Evolutionary conservation across 2,329 filamentous ascomycete genomes (phyloP).

Genomic region (Paecilomyces variotii): DNA sequence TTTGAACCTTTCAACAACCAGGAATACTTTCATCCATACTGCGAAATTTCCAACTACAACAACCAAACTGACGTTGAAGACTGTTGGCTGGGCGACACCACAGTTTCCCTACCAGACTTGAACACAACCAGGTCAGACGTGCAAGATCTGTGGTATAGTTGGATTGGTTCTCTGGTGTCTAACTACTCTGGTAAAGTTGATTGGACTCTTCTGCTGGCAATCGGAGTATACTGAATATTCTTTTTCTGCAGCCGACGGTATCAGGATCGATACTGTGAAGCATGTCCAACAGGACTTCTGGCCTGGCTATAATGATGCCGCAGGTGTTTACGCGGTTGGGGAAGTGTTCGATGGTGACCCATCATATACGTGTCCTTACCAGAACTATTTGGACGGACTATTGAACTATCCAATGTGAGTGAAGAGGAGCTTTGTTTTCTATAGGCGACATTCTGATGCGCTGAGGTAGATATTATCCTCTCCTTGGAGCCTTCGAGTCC

Average conservation of each 20-base stretch:
- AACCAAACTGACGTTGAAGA: conserved; percentile 37
- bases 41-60: conserved; percentile 45
- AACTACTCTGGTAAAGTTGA: conserved; percentile 55
- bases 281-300: conserved; percentile 43
- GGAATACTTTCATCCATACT: conserved; percentile 55
- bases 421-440: not conserved
- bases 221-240: not conserved
- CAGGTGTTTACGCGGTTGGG: conserved; percentile 42
- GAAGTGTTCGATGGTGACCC: conserved; percentile 39
- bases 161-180: conserved; percentile 50
- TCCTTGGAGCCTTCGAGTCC: conserved; percentile 28
- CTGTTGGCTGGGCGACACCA: conserved; percentile 51
- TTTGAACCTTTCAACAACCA: conserved; percentile 48
- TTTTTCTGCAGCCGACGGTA: conserved; percentile 36
- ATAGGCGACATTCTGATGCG: not conserved
- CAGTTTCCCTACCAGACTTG: conserved; percentile 55
- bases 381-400: conserved; percentile 38
- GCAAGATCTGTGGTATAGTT: conserved; percentile 46
- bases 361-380: conserved; percentile 36
- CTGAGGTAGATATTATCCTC: conserved; percentile 20
- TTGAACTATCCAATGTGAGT: conserved; percentile 40
- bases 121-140: conserved; percentile 47
- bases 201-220: conserved; percentile 10
- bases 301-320: conserved; percentile 30
- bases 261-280: conserved; percentile 45